Evolutionary conservation across 306 rosid genomes (phyloP), one percentile per base, ranked within the genome.

Genomic region (Rosa multiflora): DNA sequence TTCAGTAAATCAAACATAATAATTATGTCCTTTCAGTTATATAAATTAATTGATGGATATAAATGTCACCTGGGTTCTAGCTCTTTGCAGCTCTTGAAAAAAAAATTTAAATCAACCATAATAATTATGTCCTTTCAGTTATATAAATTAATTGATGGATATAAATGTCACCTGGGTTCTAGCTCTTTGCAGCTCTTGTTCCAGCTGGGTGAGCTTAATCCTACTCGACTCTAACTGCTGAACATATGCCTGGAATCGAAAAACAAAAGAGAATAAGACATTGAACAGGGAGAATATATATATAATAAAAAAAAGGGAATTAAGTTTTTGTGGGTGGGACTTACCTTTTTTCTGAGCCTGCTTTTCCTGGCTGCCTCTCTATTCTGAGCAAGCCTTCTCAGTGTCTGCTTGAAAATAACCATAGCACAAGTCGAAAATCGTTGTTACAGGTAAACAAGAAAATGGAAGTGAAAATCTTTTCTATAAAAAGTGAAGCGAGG

Each of bases 311-410:
- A 4, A 43, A 23, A 8, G 76, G 29, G 8, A 75, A 75, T 5
- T 35, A 66, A 15, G 70, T 29, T 61, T 10, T 13, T 6, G 9
- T 4, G 21, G 61, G 14, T 1, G 72, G 48, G 8, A 40, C 51
- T 40, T 15, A 40, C 99, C 96, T 96, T 96, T 84, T 96, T 96
- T 74, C 99, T 90, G 10, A 96, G 96, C 89, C 99, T 93, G 93
- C 99, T 93, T 85, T 96, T 96, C 85, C 97, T 91, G 20, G 99
- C 99, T 67, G 99, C 99, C 81, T 96, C 99, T 81, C 99, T 92
- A 89, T 96, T 96, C 88, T 96, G 99, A 73, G 99, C 99, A 73
- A 96, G 96, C 84, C 99, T 89, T 87, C 99, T 93, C 18, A 96
- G 82, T 17, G 91, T 93, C 99, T 96, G 87, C 82, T 73, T 32